A percentile compares a stretch with the other conserved stretches of the same genome.
phyloP scores from a whole-genome alignment of 352 stramenopile species.

The Aphanomyces euteiches region DNA sequence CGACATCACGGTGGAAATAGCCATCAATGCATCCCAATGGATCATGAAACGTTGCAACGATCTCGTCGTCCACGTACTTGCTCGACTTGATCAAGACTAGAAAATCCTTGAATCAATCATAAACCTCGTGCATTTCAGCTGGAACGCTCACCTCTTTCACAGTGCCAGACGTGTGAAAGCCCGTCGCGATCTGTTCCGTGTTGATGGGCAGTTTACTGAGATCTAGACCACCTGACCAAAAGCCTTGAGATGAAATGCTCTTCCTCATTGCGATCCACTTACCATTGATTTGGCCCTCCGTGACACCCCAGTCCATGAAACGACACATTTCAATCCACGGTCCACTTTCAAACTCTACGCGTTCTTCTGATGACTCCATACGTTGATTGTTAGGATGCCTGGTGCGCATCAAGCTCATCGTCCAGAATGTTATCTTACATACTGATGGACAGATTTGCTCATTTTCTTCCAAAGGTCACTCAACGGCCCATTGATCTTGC shows the following conservation, averaged over 20 bases:
- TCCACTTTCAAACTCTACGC: conserved; percentile 55
- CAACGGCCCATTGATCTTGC: conserved; percentile 27
- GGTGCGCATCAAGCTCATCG: background rate
- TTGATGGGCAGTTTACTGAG: conserved; percentile 61
- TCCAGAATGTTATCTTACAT: conserved; percentile 5
- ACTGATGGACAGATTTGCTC: conserved; percentile 13
- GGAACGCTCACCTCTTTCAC: conserved; percentile 44
- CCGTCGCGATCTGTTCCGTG: conserved; percentile 52
- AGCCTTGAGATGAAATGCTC: conserved; percentile 1
- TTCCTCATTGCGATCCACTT: background rate
- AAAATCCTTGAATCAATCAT: conserved; percentile 32
- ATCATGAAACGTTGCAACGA: conserved; percentile 72
- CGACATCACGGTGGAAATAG: conserved; percentile 78
- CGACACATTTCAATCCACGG: conserved; percentile 80
- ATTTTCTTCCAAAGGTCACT: conserved; percentile 28
- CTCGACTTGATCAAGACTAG: conserved; percentile 74
- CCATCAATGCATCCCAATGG: conserved; percentile 69
- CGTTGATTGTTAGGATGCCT: background rate
- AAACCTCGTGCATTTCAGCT: background rate
- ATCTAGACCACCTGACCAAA: conserved; percentile 51
- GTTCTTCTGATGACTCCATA: background rate
- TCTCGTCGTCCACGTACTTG: conserved; percentile 80
- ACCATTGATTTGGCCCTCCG: conserved; percentile 66
- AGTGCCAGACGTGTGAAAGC: conserved; percentile 55
- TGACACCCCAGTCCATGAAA: conserved; percentile 46